Percentiles rank a stretch among this genome's conserved stretches.
These are phyloP conservation scores for Ceratocystis albifundus DNA, from an alignment of 2,329 filamentous ascomycete species.

Conservation along the genomic window DNA sequence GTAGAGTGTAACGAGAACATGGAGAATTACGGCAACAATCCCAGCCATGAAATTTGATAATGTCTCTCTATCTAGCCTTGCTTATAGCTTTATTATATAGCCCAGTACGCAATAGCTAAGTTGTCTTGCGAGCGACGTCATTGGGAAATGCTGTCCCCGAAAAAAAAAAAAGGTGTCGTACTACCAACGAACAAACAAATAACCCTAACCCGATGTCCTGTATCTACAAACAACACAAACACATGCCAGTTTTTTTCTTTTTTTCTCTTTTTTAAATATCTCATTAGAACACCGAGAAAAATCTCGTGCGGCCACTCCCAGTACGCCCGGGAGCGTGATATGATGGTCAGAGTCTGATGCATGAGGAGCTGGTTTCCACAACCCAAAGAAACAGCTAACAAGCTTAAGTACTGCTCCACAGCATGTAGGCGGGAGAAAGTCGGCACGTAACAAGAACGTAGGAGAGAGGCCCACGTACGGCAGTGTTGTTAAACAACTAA, in stretches of 20 bases:
- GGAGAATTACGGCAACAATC: neutral
- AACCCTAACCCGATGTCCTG: neutral
- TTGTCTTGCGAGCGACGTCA: neutral
- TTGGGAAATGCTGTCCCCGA: neutral
- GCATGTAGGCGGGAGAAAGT: neutral
- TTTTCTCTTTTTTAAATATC: too few species aligned
- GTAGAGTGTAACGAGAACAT: neutral
- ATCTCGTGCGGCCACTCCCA: neutral
- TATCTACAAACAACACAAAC: too few species aligned
- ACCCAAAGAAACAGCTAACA: neutral
- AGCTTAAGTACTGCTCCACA: constrained; percentile 4
- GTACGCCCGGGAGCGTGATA: neutral
- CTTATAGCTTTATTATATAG: too few species aligned
- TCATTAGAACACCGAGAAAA: too few species aligned
- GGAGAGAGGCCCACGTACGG: neutral
- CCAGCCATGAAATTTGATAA: neutral
- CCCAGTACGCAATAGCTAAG: neutral
- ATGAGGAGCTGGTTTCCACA: constrained; percentile 3
- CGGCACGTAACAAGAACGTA: neutral
- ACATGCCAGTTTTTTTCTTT: too few species aligned
- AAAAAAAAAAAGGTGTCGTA: neutral
- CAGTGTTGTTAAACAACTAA: neutral
- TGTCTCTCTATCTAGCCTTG: neutral
- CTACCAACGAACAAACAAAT: neutral
- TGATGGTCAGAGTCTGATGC: neutral